A percentile compares a stretch with the other conserved stretches of the same genome.
Evolutionary conservation across 2,329 filamentous ascomycete species (phyloP).

Genomic region (Ceratocystis papillata): DNA sequence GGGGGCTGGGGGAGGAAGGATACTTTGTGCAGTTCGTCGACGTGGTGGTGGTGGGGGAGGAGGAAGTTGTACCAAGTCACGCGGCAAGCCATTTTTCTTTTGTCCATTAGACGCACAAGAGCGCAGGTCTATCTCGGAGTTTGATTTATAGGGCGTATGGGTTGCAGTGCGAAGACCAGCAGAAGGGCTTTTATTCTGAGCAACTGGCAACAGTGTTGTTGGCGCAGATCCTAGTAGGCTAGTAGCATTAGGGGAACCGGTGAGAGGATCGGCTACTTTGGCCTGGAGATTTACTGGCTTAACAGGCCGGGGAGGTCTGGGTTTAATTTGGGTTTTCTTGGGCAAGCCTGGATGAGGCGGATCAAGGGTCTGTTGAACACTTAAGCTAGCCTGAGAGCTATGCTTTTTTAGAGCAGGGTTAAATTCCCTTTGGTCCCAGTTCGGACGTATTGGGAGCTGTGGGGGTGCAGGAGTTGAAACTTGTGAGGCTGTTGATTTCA

Average conservation of each 20-base stretch:
- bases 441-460: conserved; percentile 36
- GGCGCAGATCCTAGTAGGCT: neutral
- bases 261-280: conserved; percentile 27
- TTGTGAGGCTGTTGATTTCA: neutral
- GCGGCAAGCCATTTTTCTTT: too few relatives aligned
- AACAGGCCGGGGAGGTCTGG: conserved; percentile 43
- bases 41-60: conserved; percentile 32
- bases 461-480: conserved; percentile 12
- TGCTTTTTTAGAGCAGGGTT: too few relatives aligned
- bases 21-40: conserved; percentile 26
- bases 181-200: conserved; percentile 13
- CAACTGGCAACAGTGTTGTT: too few relatives aligned
- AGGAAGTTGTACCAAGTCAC: neutral
- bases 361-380: too few relatives aligned
- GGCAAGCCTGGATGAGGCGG: too few relatives aligned
- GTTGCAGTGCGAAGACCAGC: neutral
- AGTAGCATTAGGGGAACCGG: neutral
- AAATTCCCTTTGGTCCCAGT: neutral
- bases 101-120: too few relatives aligned
- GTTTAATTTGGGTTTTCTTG: conserved; percentile 28
- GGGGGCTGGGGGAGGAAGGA: conserved; percentile 22
- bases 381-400: too few relatives aligned
- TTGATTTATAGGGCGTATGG: too few relatives aligned
- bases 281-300: conserved; percentile 48
- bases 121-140: too few relatives aligned